Percentiles rank a stretch among this genome's conserved stretches.
These are phyloP conservation scores for Fusarium sp. DNA, from an alignment of 2,329 filamentous ascomycete species.

Conservation along the genomic window DNA sequence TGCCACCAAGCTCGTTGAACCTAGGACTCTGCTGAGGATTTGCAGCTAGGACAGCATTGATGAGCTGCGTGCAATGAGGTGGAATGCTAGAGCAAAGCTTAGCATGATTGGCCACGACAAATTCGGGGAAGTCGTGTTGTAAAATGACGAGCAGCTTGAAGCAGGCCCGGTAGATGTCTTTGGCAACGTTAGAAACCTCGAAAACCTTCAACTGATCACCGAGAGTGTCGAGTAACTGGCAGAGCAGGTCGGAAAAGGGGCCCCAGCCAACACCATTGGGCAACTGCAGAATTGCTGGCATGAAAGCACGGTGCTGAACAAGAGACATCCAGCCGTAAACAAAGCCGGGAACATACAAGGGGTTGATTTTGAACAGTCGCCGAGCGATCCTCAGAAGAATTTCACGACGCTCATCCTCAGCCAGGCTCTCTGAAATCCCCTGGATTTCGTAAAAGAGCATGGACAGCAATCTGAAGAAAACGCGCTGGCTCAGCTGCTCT, in stretches of 20 bases:
- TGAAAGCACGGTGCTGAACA: slow-evolving; percentile 84
- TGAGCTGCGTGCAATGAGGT: slow-evolving; percentile 84
- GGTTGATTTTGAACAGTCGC: slow-evolving; percentile 78
- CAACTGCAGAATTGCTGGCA: slow-evolving; percentile 79
- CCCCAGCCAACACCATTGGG: slow-evolving; percentile 79
- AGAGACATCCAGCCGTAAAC: slow-evolving; percentile 86
- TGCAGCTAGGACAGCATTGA: slow-evolving; percentile 88
- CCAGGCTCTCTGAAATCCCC: slow-evolving; percentile 65
- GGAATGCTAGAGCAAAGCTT: slow-evolving; percentile 84
- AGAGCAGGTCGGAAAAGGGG: slow-evolving; percentile 77
- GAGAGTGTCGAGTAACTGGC: slow-evolving; percentile 77
- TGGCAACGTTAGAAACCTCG: slow-evolving; percentile 74
- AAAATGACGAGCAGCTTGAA: slow-evolving; percentile 85
- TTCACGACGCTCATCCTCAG: slow-evolving; percentile 71
- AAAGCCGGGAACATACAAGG: slow-evolving; percentile 82
- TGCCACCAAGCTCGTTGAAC: slow-evolving; percentile 75
- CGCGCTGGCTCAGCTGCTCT: slow-evolving; percentile 85
- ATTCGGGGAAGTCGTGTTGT: slow-evolving; percentile 95
- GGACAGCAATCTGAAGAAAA: slow-evolving; percentile 92
- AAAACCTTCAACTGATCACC: slow-evolving; percentile 82
- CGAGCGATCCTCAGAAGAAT: slow-evolving; percentile 78
- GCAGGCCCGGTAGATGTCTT: slow-evolving; percentile 85
- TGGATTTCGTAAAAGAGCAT: slow-evolving; percentile 81
- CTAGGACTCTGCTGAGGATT: slow-evolving; percentile 77
- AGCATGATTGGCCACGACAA: slow-evolving; percentile 87